Evolutionary conservation across 1,139 yeast genomes (phyloP).

Genomic region (Candida frijolesensis): DNA sequence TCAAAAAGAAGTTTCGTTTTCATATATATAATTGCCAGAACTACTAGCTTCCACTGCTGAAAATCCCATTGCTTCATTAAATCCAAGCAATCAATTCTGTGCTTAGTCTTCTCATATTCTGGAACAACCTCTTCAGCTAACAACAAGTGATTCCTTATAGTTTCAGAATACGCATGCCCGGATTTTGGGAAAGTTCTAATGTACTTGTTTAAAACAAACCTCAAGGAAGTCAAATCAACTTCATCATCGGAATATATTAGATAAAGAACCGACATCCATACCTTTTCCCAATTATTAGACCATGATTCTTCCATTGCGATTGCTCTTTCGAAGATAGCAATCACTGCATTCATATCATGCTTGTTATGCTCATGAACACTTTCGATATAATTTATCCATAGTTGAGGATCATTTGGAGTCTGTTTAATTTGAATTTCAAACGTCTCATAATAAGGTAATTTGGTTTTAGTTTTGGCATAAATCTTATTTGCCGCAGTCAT

Average conservation of each 20-base stretch:
- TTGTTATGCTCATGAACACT: conserved; percentile 24
- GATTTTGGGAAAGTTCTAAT: conserved; percentile 26
- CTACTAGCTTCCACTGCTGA: conserved; percentile 41
- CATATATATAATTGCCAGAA: conserved; percentile 28
- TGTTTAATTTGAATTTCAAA: conserved; percentile 25
- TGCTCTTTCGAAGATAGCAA: conserved; percentile 27
- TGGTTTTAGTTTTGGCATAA: conserved; percentile 29
- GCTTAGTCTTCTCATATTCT: neutral
- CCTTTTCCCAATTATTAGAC: conserved; percentile 21
- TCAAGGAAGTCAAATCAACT: conserved; percentile 11
- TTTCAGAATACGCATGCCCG: conserved; percentile 33
- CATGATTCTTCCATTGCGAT: conserved; percentile 14
- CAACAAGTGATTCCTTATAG: conserved; percentile 23
- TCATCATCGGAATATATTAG: conserved; percentile 9
- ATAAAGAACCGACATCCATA: conserved; percentile 30
- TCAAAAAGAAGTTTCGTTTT: conserved; percentile 4
- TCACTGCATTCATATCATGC: conserved; percentile 16
- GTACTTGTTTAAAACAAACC: conserved; percentile 21
- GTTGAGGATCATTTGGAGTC: conserved; percentile 19
- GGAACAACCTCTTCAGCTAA: neutral
- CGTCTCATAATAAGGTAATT: conserved; percentile 28
- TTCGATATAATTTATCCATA: conserved; percentile 38
- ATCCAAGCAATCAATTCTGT: conserved; percentile 20
- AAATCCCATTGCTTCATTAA: conserved; percentile 23
- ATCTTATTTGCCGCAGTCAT: conserved; percentile 43